Evolutionary conservation across 2,329 filamentous ascomycete genomes (phyloP), one percentile per base, ranked within the genome.

Genomic region (Bipolaris victoriae): DNA sequence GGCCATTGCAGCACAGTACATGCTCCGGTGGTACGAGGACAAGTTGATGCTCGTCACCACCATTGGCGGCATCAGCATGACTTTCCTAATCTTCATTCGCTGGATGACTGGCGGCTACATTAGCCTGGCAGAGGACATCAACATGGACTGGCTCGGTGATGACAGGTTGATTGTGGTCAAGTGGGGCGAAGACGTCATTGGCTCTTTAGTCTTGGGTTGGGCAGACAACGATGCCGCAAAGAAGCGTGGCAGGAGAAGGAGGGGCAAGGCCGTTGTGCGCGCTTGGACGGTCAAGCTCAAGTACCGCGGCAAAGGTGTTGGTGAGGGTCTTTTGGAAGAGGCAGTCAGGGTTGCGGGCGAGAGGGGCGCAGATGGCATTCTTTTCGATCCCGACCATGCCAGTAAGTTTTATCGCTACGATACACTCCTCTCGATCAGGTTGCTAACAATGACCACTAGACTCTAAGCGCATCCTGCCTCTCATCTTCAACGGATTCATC

Each of bases 251-350:
- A 68, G 80, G 57, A 78, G 79, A 64, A 80, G 79, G 63, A 86
- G 87, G 35, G 89, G 88, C 50, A 84, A 84, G 60, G 90, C 88
- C 7, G 80, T 92, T 46, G 88, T 97, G 55, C 85, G 90, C 26
- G 92, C 90, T 1, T 97, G 92, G 92, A 94, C 91, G 1, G 90
- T 92, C 1, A 83, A 83, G 70, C 77, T 87, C 49, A 81, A 82
- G 64, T 92, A 91, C 74, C 84, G 92, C 24, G 81, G 85, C 31
- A 85, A 86, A 61, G 91, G 92, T 0, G 81, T 96, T 22, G 92
- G 92, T 2, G 82, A 80, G 39, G 88, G 87, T 31, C 77, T 97
- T 67, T 80, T 97, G 46, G 84, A 89, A 64, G 89, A 90, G 65
- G 91, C 90, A 1, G 87, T 93, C 2, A 82, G 82, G 55, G 74